phyloP scores from a whole-genome alignment of 768 basidiomycete species.

The Tricholoma saponaceum region DNA sequence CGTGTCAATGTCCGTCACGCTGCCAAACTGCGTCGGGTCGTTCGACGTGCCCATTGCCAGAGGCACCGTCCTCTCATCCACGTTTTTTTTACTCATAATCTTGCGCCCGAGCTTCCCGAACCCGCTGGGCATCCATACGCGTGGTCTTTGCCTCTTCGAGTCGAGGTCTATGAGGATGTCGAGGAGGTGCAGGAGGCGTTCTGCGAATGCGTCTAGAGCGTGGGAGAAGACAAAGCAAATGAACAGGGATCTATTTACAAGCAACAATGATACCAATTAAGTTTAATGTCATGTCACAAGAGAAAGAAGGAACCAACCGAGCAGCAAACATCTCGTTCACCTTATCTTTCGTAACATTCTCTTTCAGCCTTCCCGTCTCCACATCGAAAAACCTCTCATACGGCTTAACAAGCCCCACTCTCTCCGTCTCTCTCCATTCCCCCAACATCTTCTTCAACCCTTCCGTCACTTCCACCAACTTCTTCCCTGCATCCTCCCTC shows the following conservation, averaged over 20 bases:
- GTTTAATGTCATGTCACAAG: neutral
- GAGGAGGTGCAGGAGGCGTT: constrained; percentile 29
- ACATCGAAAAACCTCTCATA: constrained; percentile 39
- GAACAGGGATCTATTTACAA: constrained; percentile 33
- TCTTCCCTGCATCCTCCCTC: constrained; percentile 21
- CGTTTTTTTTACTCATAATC: constrained; percentile 23
- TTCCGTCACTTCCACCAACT: constrained; percentile 20
- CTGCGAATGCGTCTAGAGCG: constrained; percentile 36
- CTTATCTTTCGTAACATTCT: constrained; percentile 10
- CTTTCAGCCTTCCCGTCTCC: constrained; percentile 26
- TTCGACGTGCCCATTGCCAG: constrained; percentile 32
- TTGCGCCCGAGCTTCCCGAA: constrained; percentile 34
- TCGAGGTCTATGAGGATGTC: constrained; percentile 30
- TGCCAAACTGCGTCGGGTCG: constrained; percentile 31
- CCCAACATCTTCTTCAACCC: constrained; percentile 23
- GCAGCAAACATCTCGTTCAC: constrained; percentile 34
- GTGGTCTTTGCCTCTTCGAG: constrained; percentile 26
- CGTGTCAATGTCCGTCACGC: constrained; percentile 8
- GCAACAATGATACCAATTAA: neutral
- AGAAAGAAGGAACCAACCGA: constrained; percentile 20
- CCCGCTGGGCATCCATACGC: constrained; percentile 41
- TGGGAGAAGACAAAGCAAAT: constrained; percentile 43
- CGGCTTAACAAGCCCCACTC: constrained; percentile 34
- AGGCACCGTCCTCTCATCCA: constrained; percentile 22
- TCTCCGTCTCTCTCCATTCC: constrained; percentile 31